Evolutionary conservation across 306 rosid species (phyloP).

Genomic region (Prunus davidiana): DNA sequence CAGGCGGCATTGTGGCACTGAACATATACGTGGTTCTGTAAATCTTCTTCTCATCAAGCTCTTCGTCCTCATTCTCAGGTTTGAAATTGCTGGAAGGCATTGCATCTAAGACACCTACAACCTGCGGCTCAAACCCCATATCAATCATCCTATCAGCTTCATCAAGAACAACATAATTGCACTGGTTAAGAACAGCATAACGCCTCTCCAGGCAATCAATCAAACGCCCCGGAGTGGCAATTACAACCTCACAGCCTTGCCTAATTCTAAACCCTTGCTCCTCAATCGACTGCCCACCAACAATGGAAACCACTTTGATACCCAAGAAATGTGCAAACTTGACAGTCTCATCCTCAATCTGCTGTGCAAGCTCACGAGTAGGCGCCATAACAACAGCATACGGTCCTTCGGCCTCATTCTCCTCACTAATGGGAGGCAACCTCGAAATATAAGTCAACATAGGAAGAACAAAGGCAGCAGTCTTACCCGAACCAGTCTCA

Average conservation of each 20-base stretch:
- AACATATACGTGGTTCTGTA: conserved; percentile 74
- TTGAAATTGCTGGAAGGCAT: conserved; percentile 73
- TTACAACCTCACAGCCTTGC: conserved; percentile 88
- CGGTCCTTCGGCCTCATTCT: conserved; percentile 89
- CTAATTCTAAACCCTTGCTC: conserved; percentile 88
- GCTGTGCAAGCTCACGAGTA: conserved; percentile 90
- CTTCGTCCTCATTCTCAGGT: conserved; percentile 74
- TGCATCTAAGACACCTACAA: conserved; percentile 84
- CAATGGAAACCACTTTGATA: conserved; percentile 83
- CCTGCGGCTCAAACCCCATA: conserved; percentile 95
- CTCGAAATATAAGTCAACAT: conserved; percentile 79
- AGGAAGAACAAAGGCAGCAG: conserved; percentile 95
- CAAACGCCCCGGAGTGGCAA: conserved; percentile 91
- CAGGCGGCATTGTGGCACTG: conserved; percentile 80
- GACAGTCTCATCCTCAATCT: conserved; percentile 88
- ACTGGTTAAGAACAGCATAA: conserved; percentile 81
- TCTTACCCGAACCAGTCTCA: conserved; percentile 72
- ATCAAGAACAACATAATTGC: conserved; percentile 91
- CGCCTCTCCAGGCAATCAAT: conserved; percentile 88
- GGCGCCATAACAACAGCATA: conserved; percentile 97
- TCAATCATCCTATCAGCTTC: conserved; percentile 98
- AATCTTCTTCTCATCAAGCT: conserved; percentile 68
- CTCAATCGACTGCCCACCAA: conserved; percentile 92
- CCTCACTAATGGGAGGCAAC: conserved; percentile 85
- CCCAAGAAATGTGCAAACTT: conserved; percentile 82